Base-by-base conservation (phyloP, 768 basidiomycete genomes). In the Mycena pura region DNA sequence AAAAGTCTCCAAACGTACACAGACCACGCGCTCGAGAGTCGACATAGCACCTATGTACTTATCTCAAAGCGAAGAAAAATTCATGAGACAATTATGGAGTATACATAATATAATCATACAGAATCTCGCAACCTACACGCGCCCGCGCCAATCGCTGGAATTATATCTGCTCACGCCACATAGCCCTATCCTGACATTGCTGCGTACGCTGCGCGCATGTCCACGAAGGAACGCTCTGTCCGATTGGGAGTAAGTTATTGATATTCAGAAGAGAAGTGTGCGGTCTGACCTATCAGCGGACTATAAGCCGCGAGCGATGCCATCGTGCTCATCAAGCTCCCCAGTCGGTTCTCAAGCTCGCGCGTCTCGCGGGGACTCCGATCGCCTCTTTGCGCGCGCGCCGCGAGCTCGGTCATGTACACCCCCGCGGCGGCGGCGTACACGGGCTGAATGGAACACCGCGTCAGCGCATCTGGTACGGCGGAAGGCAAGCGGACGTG, bases 231-330 rank as follows among this genome's bases (percentile, higher is more conserved):
- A 15, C 31, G 54, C 21, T 56, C 54, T 56, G n/a, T 54, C 8
- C 11, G 3, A 4, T 17, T 1, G 13, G 40, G 14, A 11, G 24
- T 46, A 15, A 46, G 24, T 28, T 41, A 28, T 3, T 34, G 25
- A 45, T 5, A 34, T 13, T 17, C 7, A 10, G 17, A 19, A 19
- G 28, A 4, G 29, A 13, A 24, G 6, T 9, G n/a, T 6, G 17
- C 57, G 11, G n/a, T n/a, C n/a, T n/a, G 34, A 64, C 63, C 57
- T 11, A 64, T 36, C 10, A 64, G 39, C 2, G 63, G 63, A 27
- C 63, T 60, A 39, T 59, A 59, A 21, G 46, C 40, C 25, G 63
- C 52, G 3, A 64, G 36, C 32, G 57, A 54, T 25, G 52, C 53
- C 63, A 64, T 50, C 3, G 47, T 22, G 19, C 57, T 21, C 63